Evolutionary conservation across 345 rosid genomes (phyloP).

Genomic region (Trapa incisa): DNA sequence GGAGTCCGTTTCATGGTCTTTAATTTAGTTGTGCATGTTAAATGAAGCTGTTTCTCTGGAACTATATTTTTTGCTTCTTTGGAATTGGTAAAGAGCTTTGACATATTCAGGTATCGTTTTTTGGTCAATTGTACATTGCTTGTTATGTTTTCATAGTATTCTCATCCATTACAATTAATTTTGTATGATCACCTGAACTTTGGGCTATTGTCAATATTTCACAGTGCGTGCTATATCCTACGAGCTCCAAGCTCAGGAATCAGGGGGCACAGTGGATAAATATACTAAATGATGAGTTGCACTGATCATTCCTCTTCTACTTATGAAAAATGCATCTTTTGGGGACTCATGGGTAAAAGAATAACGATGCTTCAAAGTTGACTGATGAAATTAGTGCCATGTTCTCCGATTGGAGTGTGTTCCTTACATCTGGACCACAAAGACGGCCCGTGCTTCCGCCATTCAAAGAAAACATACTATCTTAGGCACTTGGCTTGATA

Average conservation of each 20-base stretch:
- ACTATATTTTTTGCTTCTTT: neutral
- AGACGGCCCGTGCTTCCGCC: constrained; percentile 72
- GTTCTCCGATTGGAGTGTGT: constrained; percentile 52
- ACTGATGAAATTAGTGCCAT: constrained; percentile 71
- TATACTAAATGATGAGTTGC: too few relatives aligned
- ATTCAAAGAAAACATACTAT: constrained; percentile 81
- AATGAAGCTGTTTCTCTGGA: neutral
- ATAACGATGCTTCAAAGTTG: constrained; percentile 63
- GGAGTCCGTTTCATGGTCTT: neutral
- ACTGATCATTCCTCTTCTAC: neutral
- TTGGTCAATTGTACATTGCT: neutral
- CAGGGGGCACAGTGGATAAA: too few relatives aligned
- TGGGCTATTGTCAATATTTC: too few relatives aligned
- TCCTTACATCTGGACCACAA: constrained; percentile 61
- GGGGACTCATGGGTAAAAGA: constrained; percentile 79
- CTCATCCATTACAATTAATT: too few relatives aligned
- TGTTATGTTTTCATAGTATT: neutral
- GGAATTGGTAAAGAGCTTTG: neutral
- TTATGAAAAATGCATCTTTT: constrained; percentile 50
- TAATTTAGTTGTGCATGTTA: neutral
- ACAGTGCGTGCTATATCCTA: too few relatives aligned
- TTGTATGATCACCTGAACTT: too few relatives aligned
- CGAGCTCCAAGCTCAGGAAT: too few relatives aligned
- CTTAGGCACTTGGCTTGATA: constrained; percentile 69
- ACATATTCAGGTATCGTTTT: neutral